phyloP scores from a whole-genome alignment of 129 eudicot species.

The Artemisia annua region DNA sequence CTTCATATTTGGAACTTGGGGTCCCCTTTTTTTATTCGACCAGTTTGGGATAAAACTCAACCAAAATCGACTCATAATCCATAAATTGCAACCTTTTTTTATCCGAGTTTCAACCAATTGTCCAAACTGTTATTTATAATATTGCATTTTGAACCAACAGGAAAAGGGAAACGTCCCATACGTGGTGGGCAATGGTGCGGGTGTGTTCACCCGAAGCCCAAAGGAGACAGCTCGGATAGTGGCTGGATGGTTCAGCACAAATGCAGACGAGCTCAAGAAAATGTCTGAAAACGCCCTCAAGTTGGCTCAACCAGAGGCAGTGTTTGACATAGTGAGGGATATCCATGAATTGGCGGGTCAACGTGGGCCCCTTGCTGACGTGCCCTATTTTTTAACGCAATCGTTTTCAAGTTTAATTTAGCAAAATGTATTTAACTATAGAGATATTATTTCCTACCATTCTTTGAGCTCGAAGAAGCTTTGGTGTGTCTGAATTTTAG shows the following conservation, averaged over 20 bases:
- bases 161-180: slow-evolving; percentile 95
- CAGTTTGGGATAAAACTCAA: not conserved
- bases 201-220: slow-evolving; percentile 80
- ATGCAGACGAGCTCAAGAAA: slow-evolving; percentile 57
- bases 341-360: slow-evolving; percentile 80
- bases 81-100: not conserved
- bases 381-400: slow-evolving; percentile 62
- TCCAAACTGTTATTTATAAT: not conserved
- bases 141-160: slow-evolving; percentile 31
- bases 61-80: not conserved
- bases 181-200: slow-evolving; percentile 93
- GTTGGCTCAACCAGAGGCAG: slow-evolving; percentile 90
- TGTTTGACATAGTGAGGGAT: slow-evolving; percentile 93
- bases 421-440: slow-evolving; percentile 22
- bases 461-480: slow-evolving; percentile 31
- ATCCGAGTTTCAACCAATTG: not conserved
- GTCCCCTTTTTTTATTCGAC: not conserved
- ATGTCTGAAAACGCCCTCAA: slow-evolving; percentile 85
- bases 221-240: slow-evolving; percentile 74
- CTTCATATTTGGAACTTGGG: not conserved
- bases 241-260: slow-evolving; percentile 91
- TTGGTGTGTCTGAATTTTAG: slow-evolving; percentile 23
- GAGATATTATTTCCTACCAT: slow-evolving; percentile 23
- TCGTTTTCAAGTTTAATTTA: slow-evolving; percentile 71
- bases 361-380: slow-evolving; percentile 67